These are phyloP conservation scores for Ophiocordyceps robertsii DNA, from an alignment of 2,329 filamentous ascomycete genomes.

Conservation along the genomic window DNA sequence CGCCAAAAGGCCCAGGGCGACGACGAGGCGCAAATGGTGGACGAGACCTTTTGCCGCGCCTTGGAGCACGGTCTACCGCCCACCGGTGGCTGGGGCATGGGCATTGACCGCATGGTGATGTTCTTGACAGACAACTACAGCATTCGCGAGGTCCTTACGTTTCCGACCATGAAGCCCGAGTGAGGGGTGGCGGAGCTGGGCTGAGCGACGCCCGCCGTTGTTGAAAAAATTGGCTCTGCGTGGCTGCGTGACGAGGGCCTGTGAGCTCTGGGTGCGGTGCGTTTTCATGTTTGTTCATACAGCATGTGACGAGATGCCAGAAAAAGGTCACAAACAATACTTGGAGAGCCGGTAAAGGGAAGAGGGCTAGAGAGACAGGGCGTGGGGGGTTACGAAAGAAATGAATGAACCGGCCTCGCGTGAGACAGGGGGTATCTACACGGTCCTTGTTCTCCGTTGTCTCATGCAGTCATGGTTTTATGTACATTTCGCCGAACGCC, in stretches of 20 bases:
- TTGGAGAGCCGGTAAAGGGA: too few relatives aligned
- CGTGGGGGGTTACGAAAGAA: too few relatives aligned
- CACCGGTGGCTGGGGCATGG: conserved; percentile 93
- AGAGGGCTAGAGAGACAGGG: too few relatives aligned
- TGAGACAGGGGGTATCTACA: conserved; percentile 6
- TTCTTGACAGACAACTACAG: conserved; percentile 87
- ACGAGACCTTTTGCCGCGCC: conserved; percentile 86
- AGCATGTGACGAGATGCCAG: too few relatives aligned
- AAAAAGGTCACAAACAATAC: too few relatives aligned
- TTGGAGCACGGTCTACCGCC: conserved; percentile 87
- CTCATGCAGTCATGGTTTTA: neutral
- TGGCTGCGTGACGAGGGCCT: too few relatives aligned
- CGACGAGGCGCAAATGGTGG: conserved; percentile 89
- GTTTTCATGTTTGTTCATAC: too few relatives aligned
- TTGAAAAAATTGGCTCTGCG: too few relatives aligned
- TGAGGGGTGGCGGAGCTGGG: conserved; percentile 11
- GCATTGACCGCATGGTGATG: conserved; percentile 88
- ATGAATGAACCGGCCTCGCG: too few relatives aligned
- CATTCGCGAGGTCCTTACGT: conserved; percentile 91
- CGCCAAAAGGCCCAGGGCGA: conserved; percentile 93
- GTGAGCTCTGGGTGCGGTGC: too few relatives aligned
- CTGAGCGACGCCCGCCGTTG: too few relatives aligned
- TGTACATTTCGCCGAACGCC: conserved; percentile 8
- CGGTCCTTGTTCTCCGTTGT: neutral
- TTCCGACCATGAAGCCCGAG: conserved; percentile 97